These are phyloP conservation scores for Aschersonia sp. DNA, from an alignment of 2,329 filamentous ascomycete genomes.

Conservation along the genomic window DNA sequence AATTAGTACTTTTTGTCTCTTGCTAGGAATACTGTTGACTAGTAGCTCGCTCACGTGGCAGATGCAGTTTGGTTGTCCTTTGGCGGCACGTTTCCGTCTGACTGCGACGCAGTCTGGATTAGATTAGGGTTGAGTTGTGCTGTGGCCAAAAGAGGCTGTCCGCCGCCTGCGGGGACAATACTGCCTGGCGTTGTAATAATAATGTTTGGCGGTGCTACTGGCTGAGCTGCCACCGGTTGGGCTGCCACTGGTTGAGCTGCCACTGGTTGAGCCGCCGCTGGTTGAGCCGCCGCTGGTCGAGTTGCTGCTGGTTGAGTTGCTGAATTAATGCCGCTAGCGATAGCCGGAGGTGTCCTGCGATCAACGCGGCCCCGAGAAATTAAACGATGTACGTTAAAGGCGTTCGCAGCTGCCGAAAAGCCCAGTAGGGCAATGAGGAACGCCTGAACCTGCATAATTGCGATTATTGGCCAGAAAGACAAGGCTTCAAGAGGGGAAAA, in stretches of 20 bases:
- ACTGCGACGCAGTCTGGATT: slow-evolving; percentile 34
- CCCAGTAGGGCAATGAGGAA: slow-evolving; percentile 34
- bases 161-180: too few species aligned
- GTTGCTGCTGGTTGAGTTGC: too few species aligned
- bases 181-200: too few species aligned
- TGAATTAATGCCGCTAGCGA: slow-evolving; percentile 17
- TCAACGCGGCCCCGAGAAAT: slow-evolving; percentile 18
- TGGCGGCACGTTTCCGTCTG: slow-evolving; percentile 29
- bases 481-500: too few species aligned
- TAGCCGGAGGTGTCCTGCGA: slow-evolving; percentile 19
- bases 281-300: too few species aligned
- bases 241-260: too few species aligned
- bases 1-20: background rate
- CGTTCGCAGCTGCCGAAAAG: slow-evolving; percentile 20
- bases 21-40: background rate
- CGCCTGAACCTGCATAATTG: slow-evolving; percentile 35
- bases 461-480: background rate
- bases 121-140: slow-evolving; percentile 22
- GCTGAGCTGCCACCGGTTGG: too few species aligned
- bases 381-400: slow-evolving; percentile 19
- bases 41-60: slow-evolving; percentile 27
- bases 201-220: too few species aligned
- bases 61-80: slow-evolving; percentile 36
- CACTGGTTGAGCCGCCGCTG: too few species aligned
- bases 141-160: too few species aligned